These are phyloP conservation scores for Yarrowia sp. DNA, from an alignment of 805 yeast species.

Conservation along the genomic window DNA sequence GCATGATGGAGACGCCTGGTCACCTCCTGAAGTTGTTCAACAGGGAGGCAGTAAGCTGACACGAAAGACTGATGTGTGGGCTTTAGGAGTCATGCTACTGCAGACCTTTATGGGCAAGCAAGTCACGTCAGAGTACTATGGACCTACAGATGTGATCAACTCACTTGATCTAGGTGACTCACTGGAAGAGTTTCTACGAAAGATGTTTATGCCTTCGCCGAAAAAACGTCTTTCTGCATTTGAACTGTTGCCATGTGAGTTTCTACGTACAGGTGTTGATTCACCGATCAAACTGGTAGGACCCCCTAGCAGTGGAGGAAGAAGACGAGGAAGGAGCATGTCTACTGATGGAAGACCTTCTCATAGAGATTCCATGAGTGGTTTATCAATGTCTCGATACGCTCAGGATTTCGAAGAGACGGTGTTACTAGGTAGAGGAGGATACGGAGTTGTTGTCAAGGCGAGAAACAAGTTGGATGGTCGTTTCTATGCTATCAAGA, in stretches of 20 bases:
- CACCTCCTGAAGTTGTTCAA: conserved; percentile 69
- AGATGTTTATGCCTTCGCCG: conserved; percentile 62
- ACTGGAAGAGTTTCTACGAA: conserved; percentile 62
- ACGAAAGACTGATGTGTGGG: conserved; percentile 91
- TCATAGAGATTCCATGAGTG: conserved; percentile 28
- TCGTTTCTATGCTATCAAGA: conserved; percentile 89
- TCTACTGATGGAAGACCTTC: conserved; percentile 3
- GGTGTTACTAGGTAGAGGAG: conserved; percentile 88
- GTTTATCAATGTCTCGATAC: conserved; percentile 54
- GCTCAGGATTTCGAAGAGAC: conserved; percentile 93
- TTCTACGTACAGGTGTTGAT: conserved; percentile 55
- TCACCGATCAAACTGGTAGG: conserved; percentile 6
- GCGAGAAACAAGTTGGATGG: conserved; percentile 93
- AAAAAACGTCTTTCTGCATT: conserved; percentile 77
- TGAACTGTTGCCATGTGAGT: conserved; percentile 79
- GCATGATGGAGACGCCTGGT: conserved; percentile 48
- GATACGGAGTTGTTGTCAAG: conserved; percentile 97
- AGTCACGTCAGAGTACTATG: conserved; percentile 51
- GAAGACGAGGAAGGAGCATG: conserved; percentile 6
- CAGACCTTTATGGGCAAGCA: conserved; percentile 63
- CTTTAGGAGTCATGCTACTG: conserved; percentile 74
- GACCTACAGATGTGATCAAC: conserved; percentile 63
- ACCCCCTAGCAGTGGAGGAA: not conserved
- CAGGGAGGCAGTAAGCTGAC: conserved; percentile 50
- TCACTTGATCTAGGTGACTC: conserved; percentile 51